Evolutionary conservation across 1,139 yeast species (phyloP), one percentile per base, ranked within the genome.

Genomic region (Komagataea norvegica): DNA sequence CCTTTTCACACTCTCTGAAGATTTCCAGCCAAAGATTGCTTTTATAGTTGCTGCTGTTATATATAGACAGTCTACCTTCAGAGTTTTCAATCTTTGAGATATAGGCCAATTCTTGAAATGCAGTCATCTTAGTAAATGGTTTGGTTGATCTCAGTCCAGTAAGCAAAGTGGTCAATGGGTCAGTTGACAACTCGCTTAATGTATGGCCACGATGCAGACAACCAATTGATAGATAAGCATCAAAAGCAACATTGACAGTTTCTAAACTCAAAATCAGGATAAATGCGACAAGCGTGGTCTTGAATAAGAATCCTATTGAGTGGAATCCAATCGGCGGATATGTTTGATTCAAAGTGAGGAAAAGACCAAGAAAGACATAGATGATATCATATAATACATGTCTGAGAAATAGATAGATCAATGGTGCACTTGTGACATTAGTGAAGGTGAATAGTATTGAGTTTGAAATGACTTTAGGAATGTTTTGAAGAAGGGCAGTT

Each of bases 191-290:
- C 6, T 78, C 67, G 30, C 91, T 79, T 22, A 88, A 70, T 16
- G 85, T 77, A 41, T 76, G 77, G 19, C 80, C 79, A 24, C 86
- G 77, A 51, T 83, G 87, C 35, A 83, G 60, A 48, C 97, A 91
- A 0, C 96, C 96, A 44, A 85, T 72, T 8, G 88, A 72, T 54
- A 89, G 72, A 58, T 86, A 89, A 4, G 87, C 80, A 46, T 76
- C 68, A 55, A 78, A 88, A 2, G 78, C 65, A 42, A 74, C 71
- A 57, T 84, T 82, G 24, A 75, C 61, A 9, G 75, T 43, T 48
- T 81, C 88, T 84, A 88, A 83, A 16, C 68, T 52, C 29, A 70
- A 49, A 4, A 70, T 49, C 5, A 71, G 47, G 9, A 70, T 51
- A 44, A 69, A 65, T 5, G 77, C 61, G 3, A 67, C 50, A 30